A percentile compares a stretch with the other conserved stretches of the same genome.
These are phyloP conservation scores for Capsella rubella DNA, from an alignment of 441 rosid species.

Conservation along the genomic window DNA sequence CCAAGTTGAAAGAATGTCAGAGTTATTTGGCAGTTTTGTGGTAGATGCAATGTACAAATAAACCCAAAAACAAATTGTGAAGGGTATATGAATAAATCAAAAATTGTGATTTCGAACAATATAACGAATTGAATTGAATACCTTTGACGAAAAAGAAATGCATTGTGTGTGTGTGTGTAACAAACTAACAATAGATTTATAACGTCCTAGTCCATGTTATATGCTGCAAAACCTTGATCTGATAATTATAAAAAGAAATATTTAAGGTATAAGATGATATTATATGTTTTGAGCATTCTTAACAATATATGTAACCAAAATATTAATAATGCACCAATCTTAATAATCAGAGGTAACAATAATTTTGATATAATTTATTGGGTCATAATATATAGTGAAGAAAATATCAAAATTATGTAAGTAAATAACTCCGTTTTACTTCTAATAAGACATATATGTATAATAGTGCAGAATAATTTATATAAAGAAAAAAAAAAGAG, in stretches of 20 bases:
- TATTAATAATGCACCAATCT: slow-evolving; percentile 20
- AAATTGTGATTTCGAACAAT: slow-evolving; percentile 10
- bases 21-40: background rate
- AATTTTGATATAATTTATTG: background rate
- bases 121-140: background rate
- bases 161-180: background rate
- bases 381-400: too few species aligned
- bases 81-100: background rate
- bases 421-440: slow-evolving; percentile 8
- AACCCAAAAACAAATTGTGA: background rate
- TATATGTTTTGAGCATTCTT: background rate
- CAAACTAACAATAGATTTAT: too few species aligned
- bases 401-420: too few species aligned
- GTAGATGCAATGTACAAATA: slow-evolving; percentile 14
- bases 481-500: background rate
- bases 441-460: background rate
- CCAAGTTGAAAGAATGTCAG: slow-evolving; percentile 32
- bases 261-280: background rate
- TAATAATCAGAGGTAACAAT: background rate
- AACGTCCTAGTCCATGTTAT: background rate
- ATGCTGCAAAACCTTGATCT: background rate
- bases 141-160: slow-evolving; percentile 11
- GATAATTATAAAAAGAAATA: background rate
- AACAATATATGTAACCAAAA: background rate
- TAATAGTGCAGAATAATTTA: background rate